phyloP scores from a whole-genome alignment of 768 basidiomycete genomes.

The Tulasnella calospora region DNA sequence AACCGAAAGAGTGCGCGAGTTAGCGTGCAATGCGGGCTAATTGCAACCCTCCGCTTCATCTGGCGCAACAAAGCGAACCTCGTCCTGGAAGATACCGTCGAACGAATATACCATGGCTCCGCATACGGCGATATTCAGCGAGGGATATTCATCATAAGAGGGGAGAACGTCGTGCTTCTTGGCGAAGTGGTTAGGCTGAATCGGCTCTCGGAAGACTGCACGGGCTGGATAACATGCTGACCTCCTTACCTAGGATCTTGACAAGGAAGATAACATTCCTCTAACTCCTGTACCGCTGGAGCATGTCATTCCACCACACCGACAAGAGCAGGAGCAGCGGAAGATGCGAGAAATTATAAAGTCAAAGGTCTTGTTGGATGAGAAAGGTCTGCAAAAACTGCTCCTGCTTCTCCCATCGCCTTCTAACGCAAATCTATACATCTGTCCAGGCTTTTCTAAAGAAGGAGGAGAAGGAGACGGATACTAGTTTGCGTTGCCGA shows the following conservation, averaged over 20 bases:
- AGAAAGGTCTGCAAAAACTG: conserved; percentile 45
- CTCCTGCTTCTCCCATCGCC: not conserved
- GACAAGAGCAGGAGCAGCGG: conserved; percentile 64
- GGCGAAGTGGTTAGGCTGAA: conserved; percentile 82
- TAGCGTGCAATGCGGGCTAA: too few relatives aligned
- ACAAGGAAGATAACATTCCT: conserved; percentile 84
- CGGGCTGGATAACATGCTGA: not conserved
- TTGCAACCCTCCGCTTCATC: not conserved
- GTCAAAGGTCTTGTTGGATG: conserved; percentile 72
- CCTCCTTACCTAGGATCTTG: conserved; percentile 62
- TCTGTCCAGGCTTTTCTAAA: conserved; percentile 62
- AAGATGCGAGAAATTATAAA: conserved; percentile 78
- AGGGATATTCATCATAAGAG: conserved; percentile 90
- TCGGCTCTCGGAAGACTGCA: conserved; percentile 20
- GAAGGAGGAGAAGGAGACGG: conserved; percentile 97
- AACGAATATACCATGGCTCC: conserved; percentile 86
- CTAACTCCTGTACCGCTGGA: conserved; percentile 69
- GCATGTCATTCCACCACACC: conserved; percentile 64
- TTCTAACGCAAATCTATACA: not conserved
- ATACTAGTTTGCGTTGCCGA: conserved; percentile 50
- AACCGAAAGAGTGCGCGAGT: not conserved
- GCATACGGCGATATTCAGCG: conserved; percentile 83
- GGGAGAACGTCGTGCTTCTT: conserved; percentile 94
- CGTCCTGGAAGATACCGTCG: conserved; percentile 91
- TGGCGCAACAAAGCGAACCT: conserved; percentile 73